These are phyloP conservation scores for Eucalyptus pumila DNA, from an alignment of 345 rosid species.

Conservation along the genomic window DNA sequence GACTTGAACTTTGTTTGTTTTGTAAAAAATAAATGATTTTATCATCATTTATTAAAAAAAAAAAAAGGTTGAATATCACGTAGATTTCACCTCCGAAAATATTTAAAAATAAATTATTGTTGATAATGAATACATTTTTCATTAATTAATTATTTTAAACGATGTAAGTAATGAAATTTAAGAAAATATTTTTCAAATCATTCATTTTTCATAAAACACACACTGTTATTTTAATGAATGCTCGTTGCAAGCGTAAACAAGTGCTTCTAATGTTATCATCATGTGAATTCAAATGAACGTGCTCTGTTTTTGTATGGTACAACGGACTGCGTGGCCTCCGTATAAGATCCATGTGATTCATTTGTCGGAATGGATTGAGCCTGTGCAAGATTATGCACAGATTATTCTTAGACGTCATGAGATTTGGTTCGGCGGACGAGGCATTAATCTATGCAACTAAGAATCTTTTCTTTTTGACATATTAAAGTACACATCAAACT, in stretches of 20 bases:
- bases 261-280: neutral
- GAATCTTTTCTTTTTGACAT: neutral
- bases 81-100: too few species aligned
- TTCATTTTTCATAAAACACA: too few species aligned
- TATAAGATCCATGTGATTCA: neutral
- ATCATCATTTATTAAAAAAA: accelerated
- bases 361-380: neutral
- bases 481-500: neutral
- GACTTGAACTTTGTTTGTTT: neutral
- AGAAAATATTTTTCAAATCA: too few species aligned
- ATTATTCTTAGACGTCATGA: neutral
- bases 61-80: too few species aligned
- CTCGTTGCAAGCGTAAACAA: accelerated
- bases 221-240: neutral
- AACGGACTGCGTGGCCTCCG: neutral
- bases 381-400: neutral
- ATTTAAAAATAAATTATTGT: too few species aligned
- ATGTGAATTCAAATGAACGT: neutral
- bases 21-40: too few species aligned
- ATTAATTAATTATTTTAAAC: too few species aligned
- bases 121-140: too few species aligned
- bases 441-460: neutral
- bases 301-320: neutral
- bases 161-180: accelerated
- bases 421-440: neutral